phyloP scores from a whole-genome alignment of 176 grass and related monocot genomes.

The Bolboschoenus planiculmis region DNA sequence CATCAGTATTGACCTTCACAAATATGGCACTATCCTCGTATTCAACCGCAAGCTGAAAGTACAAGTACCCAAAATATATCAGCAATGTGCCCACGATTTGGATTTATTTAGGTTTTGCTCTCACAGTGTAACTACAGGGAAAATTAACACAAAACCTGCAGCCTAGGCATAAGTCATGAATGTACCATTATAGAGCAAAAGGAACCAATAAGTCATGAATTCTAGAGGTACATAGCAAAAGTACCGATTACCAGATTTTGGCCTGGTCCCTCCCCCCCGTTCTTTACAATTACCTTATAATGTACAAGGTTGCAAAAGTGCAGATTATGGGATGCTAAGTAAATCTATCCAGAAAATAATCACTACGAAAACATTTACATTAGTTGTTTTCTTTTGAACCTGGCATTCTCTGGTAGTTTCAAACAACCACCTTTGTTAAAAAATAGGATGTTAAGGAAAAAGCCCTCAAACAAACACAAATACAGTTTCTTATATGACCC shows the following conservation, averaged over 20 bases:
- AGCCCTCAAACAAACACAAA: no score
- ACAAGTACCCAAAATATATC: constrained; percentile 1
- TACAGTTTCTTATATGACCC: no score
- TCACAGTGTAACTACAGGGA: not conserved
- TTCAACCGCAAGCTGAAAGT: constrained; percentile 68
- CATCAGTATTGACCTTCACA: constrained; percentile 76
- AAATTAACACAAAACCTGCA: not conserved
- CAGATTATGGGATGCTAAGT: not conserved
- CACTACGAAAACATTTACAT: not conserved
- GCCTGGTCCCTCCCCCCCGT: no score
- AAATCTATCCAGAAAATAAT: not conserved
- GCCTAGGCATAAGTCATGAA: not conserved
- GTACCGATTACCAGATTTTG: no score
- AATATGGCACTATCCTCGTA: constrained; percentile 58
- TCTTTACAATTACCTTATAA: no score
- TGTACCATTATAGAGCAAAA: not conserved
- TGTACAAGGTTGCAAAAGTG: not conserved
- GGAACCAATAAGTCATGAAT: not conserved
- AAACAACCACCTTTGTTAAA: not conserved
- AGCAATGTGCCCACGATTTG: not conserved
- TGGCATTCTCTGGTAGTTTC: not conserved
- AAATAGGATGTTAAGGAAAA: not conserved
- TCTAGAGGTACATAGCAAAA: no score
- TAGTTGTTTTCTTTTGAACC: not conserved
- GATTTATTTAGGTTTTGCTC: not conserved